Percentiles rank a stretch among this genome's conserved stretches.
These are phyloP conservation scores for Lichtheimia hyalospora DNA, from an alignment of 371 early-diverging fungal species.

Conservation along the genomic window DNA sequence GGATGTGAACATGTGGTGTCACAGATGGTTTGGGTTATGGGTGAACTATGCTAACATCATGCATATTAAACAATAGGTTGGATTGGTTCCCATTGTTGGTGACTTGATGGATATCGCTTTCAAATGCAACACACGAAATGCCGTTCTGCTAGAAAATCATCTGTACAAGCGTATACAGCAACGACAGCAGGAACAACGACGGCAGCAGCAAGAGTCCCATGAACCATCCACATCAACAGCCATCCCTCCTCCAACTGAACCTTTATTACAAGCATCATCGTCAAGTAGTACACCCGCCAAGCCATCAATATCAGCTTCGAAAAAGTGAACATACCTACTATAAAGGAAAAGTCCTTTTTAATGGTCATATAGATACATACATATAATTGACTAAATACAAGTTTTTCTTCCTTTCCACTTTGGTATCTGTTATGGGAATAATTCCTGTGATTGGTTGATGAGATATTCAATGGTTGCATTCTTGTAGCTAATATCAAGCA, in stretches of 20 bases:
- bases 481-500: conserved; percentile 78
- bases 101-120: conserved; percentile 49
- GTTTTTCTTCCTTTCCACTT: not conserved
- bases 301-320: no score
- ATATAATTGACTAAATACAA: conserved; percentile 10
- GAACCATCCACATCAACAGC: not conserved
- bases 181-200: not conserved
- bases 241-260: not conserved
- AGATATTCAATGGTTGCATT: conserved; percentile 72
- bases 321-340: no score
- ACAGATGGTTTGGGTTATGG: no score
- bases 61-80: conserved; percentile 25
- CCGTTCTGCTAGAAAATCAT: conserved; percentile 38
- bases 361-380: not conserved
- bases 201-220: not conserved
- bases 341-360: not conserved
- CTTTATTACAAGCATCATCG: no score
- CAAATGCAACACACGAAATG: conserved; percentile 53
- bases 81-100: conserved; percentile 46
- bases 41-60: no score
- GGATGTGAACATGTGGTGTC: not conserved
- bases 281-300: no score
- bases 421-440: conserved; percentile 14
- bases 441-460: conserved; percentile 35
- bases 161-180: conserved; percentile 28